These are phyloP conservation scores for Termitomyces heimii DNA, from an alignment of 768 basidiomycete species.

Conservation along the genomic window DNA sequence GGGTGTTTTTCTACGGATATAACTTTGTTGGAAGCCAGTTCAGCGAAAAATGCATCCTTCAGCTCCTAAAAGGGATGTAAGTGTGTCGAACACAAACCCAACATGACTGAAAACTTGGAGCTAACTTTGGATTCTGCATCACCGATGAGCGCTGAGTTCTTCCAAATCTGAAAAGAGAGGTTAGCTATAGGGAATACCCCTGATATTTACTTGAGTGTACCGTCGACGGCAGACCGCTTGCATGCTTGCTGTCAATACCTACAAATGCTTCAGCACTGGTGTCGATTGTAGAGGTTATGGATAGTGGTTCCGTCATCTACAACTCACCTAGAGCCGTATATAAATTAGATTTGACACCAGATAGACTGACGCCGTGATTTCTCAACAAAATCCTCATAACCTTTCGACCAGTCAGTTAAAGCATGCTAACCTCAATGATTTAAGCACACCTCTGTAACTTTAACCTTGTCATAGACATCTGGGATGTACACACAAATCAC, in stretches of 20 bases:
- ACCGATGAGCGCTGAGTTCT: constrained; percentile 49
- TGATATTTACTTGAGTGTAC: constrained; percentile 23
- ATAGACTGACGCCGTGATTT: constrained; percentile 58
- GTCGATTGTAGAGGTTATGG: not conserved
- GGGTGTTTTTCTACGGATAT: constrained; percentile 1
- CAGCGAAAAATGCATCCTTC: constrained; percentile 56
- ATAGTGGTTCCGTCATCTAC: no score
- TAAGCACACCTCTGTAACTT: constrained; percentile 42
- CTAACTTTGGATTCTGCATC: constrained; percentile 59
- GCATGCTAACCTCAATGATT: not conserved
- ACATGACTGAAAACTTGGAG: not conserved
- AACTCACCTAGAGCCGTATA: constrained; percentile 55
- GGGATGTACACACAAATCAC: constrained; percentile 70
- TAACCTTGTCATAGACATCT: constrained; percentile 60
- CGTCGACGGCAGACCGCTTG: constrained; percentile 67
- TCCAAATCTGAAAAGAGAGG: constrained; percentile 49
- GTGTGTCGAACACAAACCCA: not conserved
- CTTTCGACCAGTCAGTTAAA: constrained; percentile 23
- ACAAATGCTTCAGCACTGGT: not conserved
- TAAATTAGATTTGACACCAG: constrained; percentile 67
- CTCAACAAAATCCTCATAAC: constrained; percentile 65
- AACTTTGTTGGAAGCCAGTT: constrained; percentile 28
- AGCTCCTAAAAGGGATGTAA: constrained; percentile 36
- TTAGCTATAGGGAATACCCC: not conserved
- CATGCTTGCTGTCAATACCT: constrained; percentile 75